phyloP scores from a whole-genome alignment of 805 yeast genomes.

The Candida germanica region DNA sequence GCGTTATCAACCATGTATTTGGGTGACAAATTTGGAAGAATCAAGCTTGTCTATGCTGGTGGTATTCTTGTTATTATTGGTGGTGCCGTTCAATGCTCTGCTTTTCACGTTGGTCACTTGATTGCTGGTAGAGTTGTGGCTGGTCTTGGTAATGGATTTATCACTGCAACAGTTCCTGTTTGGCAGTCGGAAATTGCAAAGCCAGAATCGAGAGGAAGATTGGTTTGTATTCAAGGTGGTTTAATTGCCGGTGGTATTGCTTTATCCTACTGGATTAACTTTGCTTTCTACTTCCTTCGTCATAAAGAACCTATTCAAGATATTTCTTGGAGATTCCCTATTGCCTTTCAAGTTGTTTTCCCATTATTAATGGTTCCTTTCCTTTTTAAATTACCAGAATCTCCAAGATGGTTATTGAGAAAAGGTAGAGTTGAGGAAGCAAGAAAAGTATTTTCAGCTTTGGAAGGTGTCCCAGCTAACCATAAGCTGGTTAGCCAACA shows the following conservation, averaged over 20 bases:
- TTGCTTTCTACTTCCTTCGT: constrained; percentile 57
- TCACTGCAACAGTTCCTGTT: constrained; percentile 78
- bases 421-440: constrained; percentile 28
- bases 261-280: constrained; percentile 74
- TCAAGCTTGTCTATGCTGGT: constrained; percentile 58
- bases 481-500: constrained; percentile 21
- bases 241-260: constrained; percentile 67
- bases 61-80: constrained; percentile 59
- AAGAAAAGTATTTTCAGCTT: constrained; percentile 22
- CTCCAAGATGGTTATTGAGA: constrained; percentile 43
- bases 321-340: constrained; percentile 74
- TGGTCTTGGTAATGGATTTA: constrained; percentile 75
- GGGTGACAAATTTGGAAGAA: constrained; percentile 68
- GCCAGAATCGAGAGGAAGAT: constrained; percentile 52
- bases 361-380: constrained; percentile 42
- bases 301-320: constrained; percentile 35
- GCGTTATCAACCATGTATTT: constrained; percentile 59
- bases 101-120: constrained; percentile 61
- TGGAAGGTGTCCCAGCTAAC: constrained; percentile 23
- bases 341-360: constrained; percentile 67
- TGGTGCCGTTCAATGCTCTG: constrained; percentile 55
- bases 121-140: constrained; percentile 68
- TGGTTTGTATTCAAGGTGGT: constrained; percentile 70
- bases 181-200: constrained; percentile 77
- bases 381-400: constrained; percentile 39